Evolutionary conservation across 495 filamentous ascomycete species (phyloP).

Genomic region (Pyronema domesticum): DNA sequence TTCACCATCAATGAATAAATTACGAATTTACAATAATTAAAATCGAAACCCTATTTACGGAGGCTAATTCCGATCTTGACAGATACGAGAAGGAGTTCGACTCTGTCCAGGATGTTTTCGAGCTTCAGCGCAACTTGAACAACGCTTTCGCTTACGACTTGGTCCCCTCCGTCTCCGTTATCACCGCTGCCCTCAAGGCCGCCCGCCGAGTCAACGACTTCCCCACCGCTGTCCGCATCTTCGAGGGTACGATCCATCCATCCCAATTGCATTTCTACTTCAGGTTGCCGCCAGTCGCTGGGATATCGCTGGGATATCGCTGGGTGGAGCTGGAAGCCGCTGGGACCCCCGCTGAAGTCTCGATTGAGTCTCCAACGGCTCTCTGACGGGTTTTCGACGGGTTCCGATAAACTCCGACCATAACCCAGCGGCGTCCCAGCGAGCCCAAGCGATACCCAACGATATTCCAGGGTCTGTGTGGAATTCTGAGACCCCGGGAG

Average conservation of each 20-base stretch:
- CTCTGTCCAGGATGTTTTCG: conserved; percentile 91
- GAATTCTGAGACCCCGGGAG: too few species aligned
- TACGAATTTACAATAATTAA: conserved; percentile 1
- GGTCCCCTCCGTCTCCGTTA: conserved; percentile 82
- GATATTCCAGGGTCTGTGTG: too few species aligned
- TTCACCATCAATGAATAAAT: neutral
- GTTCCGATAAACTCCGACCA: too few species aligned
- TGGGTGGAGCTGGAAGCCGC: too few species aligned
- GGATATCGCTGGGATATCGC: too few species aligned
- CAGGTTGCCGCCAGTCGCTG: too few species aligned
- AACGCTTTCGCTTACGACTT: conserved; percentile 99
- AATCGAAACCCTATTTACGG: neutral
- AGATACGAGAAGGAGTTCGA: conserved; percentile 99
- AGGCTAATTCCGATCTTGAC: conserved; percentile 5
- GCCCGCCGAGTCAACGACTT: conserved; percentile 95
- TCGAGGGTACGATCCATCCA: conserved; percentile 55
- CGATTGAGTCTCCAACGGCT: too few species aligned
- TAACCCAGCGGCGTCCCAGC: too few species aligned
- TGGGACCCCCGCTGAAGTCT: too few species aligned
- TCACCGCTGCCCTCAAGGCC: conserved; percentile 76
- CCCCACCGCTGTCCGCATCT: conserved; percentile 91
- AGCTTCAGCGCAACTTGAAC: conserved; percentile 99
- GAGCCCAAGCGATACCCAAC: too few species aligned
- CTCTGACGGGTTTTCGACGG: too few species aligned
- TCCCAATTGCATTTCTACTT: neutral